Percentiles rank a stretch among this genome's conserved stretches.
Evolutionary conservation across 192 early-diverging fungal genomes (phyloP).

Genomic region (Phycomyces nitens): DNA sequence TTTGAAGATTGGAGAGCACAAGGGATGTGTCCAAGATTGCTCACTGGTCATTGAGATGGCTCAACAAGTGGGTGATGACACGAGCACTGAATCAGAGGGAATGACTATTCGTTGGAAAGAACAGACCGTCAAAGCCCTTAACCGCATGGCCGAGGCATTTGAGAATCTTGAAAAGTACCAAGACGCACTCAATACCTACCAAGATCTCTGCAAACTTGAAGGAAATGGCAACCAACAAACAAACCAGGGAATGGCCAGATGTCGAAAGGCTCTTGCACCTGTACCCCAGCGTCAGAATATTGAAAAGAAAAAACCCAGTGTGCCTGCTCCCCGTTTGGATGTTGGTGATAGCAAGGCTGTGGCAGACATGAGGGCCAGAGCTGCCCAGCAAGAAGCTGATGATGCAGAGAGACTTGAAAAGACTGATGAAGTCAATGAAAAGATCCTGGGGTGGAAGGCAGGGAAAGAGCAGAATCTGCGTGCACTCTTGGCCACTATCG

Average conservation of each 20-base stretch:
- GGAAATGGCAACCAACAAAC: slow-evolving; percentile 29
- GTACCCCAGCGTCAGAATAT: not conserved
- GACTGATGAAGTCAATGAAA: slow-evolving; percentile 76
- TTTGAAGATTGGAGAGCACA: slow-evolving; percentile 82
- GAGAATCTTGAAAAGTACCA: slow-evolving; percentile 82
- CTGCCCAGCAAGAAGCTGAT: slow-evolving; percentile 64
- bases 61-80: slow-evolving; percentile 21
- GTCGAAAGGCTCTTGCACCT: slow-evolving; percentile 42
- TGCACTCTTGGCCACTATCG: slow-evolving; percentile 79
- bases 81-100: slow-evolving; percentile 23
- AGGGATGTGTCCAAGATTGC: slow-evolving; percentile 69
- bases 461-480: slow-evolving; percentile 92
- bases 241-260: slow-evolving; percentile 44
- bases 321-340: slow-evolving; percentile 1
- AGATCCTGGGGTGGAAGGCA: slow-evolving; percentile 71
- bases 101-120: slow-evolving; percentile 39
- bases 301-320: slow-evolving; percentile 9
- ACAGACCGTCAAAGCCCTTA: slow-evolving; percentile 72
- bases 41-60: slow-evolving; percentile 35
- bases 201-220: slow-evolving; percentile 37
- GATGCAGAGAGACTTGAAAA: slow-evolving; percentile 72
- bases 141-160: slow-evolving; percentile 73
- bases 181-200: slow-evolving; percentile 63
- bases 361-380: slow-evolving; percentile 68
- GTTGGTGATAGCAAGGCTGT: slow-evolving; percentile 50